Base-by-base conservation (phyloP, 805 yeast species). In the Allodekkera sacchari region DNA sequence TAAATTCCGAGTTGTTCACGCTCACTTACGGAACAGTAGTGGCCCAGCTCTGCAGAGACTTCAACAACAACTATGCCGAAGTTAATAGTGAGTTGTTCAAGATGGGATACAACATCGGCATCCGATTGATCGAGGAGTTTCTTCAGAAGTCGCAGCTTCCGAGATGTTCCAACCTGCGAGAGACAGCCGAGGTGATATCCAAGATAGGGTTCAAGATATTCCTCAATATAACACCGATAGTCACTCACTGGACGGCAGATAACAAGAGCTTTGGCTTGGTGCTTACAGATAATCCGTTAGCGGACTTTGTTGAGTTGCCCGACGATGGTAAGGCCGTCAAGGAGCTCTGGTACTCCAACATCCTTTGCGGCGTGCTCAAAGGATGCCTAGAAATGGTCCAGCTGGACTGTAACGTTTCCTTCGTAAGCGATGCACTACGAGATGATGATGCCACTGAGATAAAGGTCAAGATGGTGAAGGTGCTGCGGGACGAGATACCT, bases 331-430 rank as follows among this genome's bases (percentile, higher is more conserved):
- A 66, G 40, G 77, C 85, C 4, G 55, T 62, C 35, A 71, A 70
- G 41, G 84, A 81, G 47, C 62, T 92, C 32, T 92, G 98, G 97
- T 92, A 88, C 52, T 83, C 94, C 1, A 94, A 92, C 48, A 71
- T 92, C 3, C 60, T 87, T 17, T 82, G 88, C 40, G 98, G 98
- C 12, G 92, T 92, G 4, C 57, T 92, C 31, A 73, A 84, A 36
- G 97, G 97, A 4, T 87, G 95, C 0, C 60, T 92, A 31, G 95
- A 88, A 49, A 89, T 88, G 96, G 95, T 92, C 3, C 98, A 92
- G 51, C 60, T 92, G 47, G 94, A 88, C 36, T 85, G 88, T 31
- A 95, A 88, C 34, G 85, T 78, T 3, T 63, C 59, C 42, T 92
- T 88, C 51, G 71, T 84, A 2, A 73, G 78, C 43, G 98, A 92